phyloP scores from a whole-genome alignment of 176 grass and related monocot species.

The Rhynchospora tenuis region DNA sequence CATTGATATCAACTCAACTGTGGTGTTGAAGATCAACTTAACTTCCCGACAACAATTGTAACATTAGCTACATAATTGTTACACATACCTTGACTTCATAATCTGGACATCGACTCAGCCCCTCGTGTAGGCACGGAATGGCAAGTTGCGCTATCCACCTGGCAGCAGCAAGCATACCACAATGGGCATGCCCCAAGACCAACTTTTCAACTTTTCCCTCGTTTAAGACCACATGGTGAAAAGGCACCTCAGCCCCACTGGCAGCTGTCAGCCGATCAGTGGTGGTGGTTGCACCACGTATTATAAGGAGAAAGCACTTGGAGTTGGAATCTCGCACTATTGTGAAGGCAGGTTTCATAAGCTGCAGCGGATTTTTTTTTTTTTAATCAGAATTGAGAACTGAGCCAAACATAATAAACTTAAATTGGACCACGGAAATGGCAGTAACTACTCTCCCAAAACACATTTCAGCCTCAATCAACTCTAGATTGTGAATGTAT shows the following conservation, averaged over 20 bases:
- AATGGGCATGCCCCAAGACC: slow-evolving; percentile 56
- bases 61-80: background rate
- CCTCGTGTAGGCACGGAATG: slow-evolving; percentile 47
- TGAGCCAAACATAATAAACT: too few species aligned
- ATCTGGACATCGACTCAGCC: slow-evolving; percentile 43
- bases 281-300: slow-evolving; percentile 52
- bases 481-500: background rate
- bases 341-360: slow-evolving; percentile 82
- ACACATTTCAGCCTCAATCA: background rate
- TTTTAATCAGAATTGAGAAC: background rate
- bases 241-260: slow-evolving; percentile 60
- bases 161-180: slow-evolving; percentile 77
- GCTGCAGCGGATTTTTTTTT: slow-evolving; percentile 28
- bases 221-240: slow-evolving; percentile 45
- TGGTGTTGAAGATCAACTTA: background rate
- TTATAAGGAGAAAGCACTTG: slow-evolving; percentile 66
- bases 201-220: slow-evolving; percentile 35
- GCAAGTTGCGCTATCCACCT: slow-evolving; percentile 64
- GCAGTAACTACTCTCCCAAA: background rate
- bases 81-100: slow-evolving; percentile 55
- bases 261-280: slow-evolving; percentile 63
- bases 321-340: slow-evolving; percentile 42
- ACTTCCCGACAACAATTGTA: background rate
- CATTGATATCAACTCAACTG: background rate
- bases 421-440: background rate